Percentiles rank a stretch among this genome's conserved stretches.
phyloP scores from a whole-genome alignment of 352 stramenopile genomes.

The Globisporangium irregulare region DNA sequence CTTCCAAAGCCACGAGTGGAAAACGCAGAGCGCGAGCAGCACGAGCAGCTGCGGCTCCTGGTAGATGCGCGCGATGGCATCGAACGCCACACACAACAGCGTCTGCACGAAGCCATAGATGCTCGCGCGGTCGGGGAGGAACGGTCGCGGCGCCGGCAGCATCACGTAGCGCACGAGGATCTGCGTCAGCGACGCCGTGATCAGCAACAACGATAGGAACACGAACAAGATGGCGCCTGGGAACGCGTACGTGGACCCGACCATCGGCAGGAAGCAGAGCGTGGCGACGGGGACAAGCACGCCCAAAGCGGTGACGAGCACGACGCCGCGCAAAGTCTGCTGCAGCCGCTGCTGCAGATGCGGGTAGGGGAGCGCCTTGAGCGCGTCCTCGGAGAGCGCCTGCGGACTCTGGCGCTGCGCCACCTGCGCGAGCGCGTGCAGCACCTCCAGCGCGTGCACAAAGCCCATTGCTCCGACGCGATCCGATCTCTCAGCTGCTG shows the following conservation, averaged over 20 bases:
- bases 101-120: constrained; percentile 32
- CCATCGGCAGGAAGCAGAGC: constrained; percentile 28
- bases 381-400: not conserved
- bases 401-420: constrained; percentile 16
- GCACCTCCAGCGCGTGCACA: constrained; percentile 45
- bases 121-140: constrained; percentile 21
- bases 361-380: constrained; percentile 25
- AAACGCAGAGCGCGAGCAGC: constrained; percentile 38
- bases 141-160: constrained; percentile 30
- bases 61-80: constrained; percentile 28
- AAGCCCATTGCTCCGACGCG: constrained; percentile 26
- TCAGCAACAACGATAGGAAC: constrained; percentile 22
- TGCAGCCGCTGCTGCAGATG: constrained; percentile 56
- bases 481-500: not conserved
- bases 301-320: constrained; percentile 25
- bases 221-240: constrained; percentile 25
- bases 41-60: constrained; percentile 47
- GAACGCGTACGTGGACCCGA: constrained; percentile 31
- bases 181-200: constrained; percentile 26
- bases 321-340: constrained; percentile 45
- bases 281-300: constrained; percentile 25
- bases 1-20: constrained; percentile 55
- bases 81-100: constrained; percentile 31
- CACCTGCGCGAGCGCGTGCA: constrained; percentile 39
- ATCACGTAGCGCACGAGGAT: constrained; percentile 44